Evolutionary conservation across 768 basidiomycete species (phyloP).

Genomic region (Russula olivacea): DNA sequence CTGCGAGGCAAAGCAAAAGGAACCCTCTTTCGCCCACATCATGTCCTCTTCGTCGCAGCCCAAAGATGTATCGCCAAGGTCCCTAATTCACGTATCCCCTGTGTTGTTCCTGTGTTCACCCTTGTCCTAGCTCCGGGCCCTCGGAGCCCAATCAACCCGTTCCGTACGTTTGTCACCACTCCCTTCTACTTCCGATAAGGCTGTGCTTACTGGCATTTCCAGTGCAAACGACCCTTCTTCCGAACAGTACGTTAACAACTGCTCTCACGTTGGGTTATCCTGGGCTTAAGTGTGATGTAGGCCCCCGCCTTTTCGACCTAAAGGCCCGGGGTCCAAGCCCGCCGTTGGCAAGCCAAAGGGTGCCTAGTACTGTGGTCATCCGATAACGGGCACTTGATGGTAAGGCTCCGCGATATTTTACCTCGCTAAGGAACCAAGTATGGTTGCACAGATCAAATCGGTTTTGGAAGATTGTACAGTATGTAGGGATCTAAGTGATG

Average conservation of each 20-base stretch:
- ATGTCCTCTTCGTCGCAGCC: too few relatives aligned
- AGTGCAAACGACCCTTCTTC: neutral
- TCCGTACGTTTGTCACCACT: neutral
- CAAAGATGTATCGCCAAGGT: too few relatives aligned
- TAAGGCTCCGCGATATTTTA: neutral
- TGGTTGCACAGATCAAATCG: neutral
- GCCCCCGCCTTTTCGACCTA: slow-evolving; percentile 1
- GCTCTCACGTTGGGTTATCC: neutral
- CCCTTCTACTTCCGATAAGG: too few relatives aligned
- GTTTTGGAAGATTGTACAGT: too few relatives aligned
- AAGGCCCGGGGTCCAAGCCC: slow-evolving; percentile 2
- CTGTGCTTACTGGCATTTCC: neutral
- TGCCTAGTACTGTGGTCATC: too few relatives aligned
- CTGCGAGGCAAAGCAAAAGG: too few relatives aligned
- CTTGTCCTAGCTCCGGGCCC: neutral
- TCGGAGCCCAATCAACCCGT: too few relatives aligned
- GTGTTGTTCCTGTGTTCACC: neutral
- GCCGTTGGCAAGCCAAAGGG: neutral
- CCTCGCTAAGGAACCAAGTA: neutral
- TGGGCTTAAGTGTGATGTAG: neutral
- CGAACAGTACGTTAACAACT: neutral
- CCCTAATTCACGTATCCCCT: too few relatives aligned
- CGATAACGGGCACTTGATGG: too few relatives aligned
- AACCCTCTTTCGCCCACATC: too few relatives aligned
- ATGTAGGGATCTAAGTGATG: too few relatives aligned